These are phyloP conservation scores for Colletotrichum siamense DNA, from an alignment of 2,329 filamentous ascomycete genomes.

Conservation along the genomic window DNA sequence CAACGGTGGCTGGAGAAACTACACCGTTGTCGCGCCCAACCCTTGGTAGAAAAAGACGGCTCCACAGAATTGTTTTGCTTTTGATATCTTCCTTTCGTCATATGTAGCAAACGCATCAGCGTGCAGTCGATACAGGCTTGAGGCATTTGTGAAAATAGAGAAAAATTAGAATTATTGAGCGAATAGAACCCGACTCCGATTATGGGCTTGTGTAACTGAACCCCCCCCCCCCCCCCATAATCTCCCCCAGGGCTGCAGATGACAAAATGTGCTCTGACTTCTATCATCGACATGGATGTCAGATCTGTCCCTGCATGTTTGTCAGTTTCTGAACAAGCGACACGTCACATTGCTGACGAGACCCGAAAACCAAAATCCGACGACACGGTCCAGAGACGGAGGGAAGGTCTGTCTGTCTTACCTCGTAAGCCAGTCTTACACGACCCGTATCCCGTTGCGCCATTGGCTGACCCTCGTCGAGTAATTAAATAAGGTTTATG, in stretches of 20 bases:
- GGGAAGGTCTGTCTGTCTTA: background rate
- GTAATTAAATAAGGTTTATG: background rate
- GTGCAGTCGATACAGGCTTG: background rate
- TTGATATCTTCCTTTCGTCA: background rate
- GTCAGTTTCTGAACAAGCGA: background rate
- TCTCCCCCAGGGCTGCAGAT: background rate
- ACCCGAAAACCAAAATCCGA: background rate
- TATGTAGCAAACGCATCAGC: background rate
- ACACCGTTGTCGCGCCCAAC: conserved; percentile 12
- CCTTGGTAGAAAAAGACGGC: background rate
- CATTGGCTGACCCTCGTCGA: background rate
- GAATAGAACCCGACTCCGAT: background rate
- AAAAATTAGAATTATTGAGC: background rate
- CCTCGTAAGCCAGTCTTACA: background rate
- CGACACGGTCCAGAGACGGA: background rate
- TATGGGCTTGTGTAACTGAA: background rate
- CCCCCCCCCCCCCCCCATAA: background rate
- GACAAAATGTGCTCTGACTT: background rate
- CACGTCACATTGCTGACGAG: background rate
- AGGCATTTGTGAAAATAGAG: background rate
- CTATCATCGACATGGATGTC: background rate
- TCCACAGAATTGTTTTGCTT: background rate
- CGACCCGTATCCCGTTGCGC: background rate
- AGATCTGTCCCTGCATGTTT: background rate
- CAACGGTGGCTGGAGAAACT: conserved; percentile 28